Evolutionary conservation across 768 basidiomycete genomes (phyloP).

Genomic region (Lactarius sanguifluus): DNA sequence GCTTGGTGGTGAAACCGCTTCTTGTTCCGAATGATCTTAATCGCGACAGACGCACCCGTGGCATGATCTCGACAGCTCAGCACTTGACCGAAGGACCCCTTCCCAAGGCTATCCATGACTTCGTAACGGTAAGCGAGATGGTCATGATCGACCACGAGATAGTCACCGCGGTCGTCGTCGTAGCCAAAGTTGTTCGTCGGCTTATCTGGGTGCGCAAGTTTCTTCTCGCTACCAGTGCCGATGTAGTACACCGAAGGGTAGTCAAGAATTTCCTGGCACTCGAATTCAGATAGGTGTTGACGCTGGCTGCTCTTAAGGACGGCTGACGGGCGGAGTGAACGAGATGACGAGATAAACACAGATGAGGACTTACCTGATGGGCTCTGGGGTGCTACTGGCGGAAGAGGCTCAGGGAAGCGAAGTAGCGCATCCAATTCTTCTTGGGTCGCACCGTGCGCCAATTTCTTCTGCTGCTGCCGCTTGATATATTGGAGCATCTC

Average conservation of each 20-base stretch:
- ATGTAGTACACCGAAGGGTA: constrained; percentile 80
- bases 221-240: constrained; percentile 81
- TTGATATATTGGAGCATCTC: constrained; percentile 96
- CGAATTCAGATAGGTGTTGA: constrained; percentile 80
- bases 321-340: constrained; percentile 40
- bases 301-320: constrained; percentile 64
- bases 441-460: constrained; percentile 79
- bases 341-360: background rate
- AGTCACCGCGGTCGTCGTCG: constrained; percentile 98
- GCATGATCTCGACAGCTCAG: constrained; percentile 93
- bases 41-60: constrained; percentile 93
- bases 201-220: constrained; percentile 68
- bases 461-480: constrained; percentile 84
- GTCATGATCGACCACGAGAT: constrained; percentile 84
- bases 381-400: constrained; percentile 62
- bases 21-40: constrained; percentile 99
- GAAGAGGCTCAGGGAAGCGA: constrained; percentile 88
- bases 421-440: constrained; percentile 86
- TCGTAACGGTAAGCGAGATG: constrained; percentile 98
- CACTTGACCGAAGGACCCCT: constrained; percentile 98
- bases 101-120: constrained; percentile 87
- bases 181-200: constrained; percentile 89
- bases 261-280: constrained; percentile 89
- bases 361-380: constrained; percentile 60
- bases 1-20: constrained; percentile 99